Percentiles rank a stretch among this genome's conserved stretches.
Conservation (phyloP, 2,329 filamentous ascomycete genomes). For the Sporothrix pallida region DNA sequence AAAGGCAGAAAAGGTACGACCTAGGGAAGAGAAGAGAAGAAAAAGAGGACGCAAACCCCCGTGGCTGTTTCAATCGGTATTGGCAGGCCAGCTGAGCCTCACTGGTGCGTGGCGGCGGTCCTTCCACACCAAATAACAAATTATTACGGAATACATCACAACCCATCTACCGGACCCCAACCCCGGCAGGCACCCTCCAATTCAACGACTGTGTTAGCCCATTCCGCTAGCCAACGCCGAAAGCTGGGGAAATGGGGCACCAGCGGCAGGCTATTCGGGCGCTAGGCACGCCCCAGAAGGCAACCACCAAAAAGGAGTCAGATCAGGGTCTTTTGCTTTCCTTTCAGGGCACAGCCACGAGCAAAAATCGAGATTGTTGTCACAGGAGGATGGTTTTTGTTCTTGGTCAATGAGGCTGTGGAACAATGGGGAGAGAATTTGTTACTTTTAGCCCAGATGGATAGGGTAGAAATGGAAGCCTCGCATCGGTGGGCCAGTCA, state of each 20-base stretch:
- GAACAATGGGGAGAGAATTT: too few species aligned
- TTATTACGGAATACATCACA: not conserved
- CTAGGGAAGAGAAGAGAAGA: not conserved
- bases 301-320: not conserved
- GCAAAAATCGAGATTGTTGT: too few species aligned
- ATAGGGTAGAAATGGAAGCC: too few species aligned
- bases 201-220: not conserved
- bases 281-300: not conserved
- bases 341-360: not conserved
- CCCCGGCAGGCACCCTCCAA: slow-evolving; percentile 20
- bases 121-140: not conserved
- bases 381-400: too few species aligned
- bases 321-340: too few species aligned
- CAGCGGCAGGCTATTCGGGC: not conserved
- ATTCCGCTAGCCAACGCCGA: not conserved
- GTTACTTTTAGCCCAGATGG: too few species aligned
- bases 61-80: slow-evolving; percentile 16
- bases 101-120: not conserved
- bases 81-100: slow-evolving; percentile 29
- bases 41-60: not conserved
- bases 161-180: not conserved
- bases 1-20: not conserved
- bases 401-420: too few species aligned
- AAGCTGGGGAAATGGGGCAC: slow-evolving; percentile 14
- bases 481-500: too few species aligned